Evolutionary conservation across 148 eudicot species (phyloP), one percentile per base, ranked within the genome.

Genomic region (Nepenthes gracilis): DNA sequence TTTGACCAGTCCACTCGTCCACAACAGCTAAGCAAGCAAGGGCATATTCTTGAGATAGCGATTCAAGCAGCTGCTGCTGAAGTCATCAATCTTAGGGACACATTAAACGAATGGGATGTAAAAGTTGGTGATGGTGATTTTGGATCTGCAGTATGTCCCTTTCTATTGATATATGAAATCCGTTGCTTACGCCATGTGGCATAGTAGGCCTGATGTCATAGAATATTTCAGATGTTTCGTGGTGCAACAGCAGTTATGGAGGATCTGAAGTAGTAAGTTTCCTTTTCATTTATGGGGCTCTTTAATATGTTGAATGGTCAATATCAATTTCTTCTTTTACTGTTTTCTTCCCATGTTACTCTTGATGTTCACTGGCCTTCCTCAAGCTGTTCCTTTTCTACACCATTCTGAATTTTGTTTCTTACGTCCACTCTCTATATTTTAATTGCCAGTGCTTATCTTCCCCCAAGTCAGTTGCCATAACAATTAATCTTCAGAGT

Each of bases 101-200:
- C 47, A 64, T 80, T 93, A 57, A 89, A 93, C 77, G 99, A 89
- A 74, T 93, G 89, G 95, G 99, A 93, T 68, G 64, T 89, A 61
- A 86, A 83, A 89, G 96, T 86, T 58, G 99, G 99, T 59, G 99
- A 93, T 70, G 97, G 99, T 72, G 99, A 93, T 70, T 93, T 97
- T 83, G 99, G 99, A 60, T 84, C 97, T 63, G 89, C 99, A 12
- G 98, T 88, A 78, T 67, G 96, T 75, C 48, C 38, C 58, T 51
- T 33, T 14, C 12, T 61, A 14, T 23, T 23, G 23, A 23, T 23
- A 23, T 23, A 12, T 15, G 6, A 35, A 54, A 9, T 23, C 36
- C 45, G 23, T 33, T 36, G 52, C 62, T 12, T 43, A 47, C 54
- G 23, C 36, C 38, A 37, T 55, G 4, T 64, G 12, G 54, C 34